Base-by-base conservation (phyloP, 495 filamentous ascomycete species). In the Rhypophila decipiens region DNA sequence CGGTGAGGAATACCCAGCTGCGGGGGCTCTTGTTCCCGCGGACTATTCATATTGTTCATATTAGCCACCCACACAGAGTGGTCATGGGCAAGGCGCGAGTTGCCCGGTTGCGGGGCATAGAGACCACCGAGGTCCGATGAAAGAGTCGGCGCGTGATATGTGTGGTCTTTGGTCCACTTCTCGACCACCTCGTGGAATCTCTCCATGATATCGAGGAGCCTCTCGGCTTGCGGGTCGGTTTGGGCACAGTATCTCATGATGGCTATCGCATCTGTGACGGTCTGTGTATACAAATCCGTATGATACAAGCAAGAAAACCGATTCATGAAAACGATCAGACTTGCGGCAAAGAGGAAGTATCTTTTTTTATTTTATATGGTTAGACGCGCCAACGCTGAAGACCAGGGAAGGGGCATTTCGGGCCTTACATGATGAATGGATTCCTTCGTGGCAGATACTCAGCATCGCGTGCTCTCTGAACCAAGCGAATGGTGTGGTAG, bases 331-430 rank as follows among this genome's bases (percentile, higher is more conserved):
- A 88, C 68, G 9, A 87, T 74, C 3, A 88, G 69, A 2, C 83
- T 82, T 2, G 83, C 83, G 27, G 84, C 77, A 59, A 89, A 88
- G 42, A 86, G 77, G 37, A 83, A 85, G 56, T 88, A 85, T 48
- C 75, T 78, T n/a, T n/a, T n/a, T n/a, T n/a, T n/a, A n/a, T n/a
- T n/a, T n/a, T n/a, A n/a, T n/a, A n/a, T n/a, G n/a, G n/a, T n/a
- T n/a, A n/a, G n/a, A n/a, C n/a, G n/a, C n/a, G n/a, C n/a, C n/a
- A n/a, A n/a, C n/a, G n/a, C n/a, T n/a, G n/a, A 10, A 20, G 38
- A 36, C 47, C 12, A 31, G 31, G n/a, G n/a, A n/a, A n/a, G n/a
- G n/a, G n/a, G n/a, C n/a, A n/a, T n/a, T n/a, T n/a, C n/a, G n/a
- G n/a, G 4, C 49, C 75, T 63, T 57, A 75, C 75, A 86, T 81